Evolutionary conservation across 2,329 filamentous ascomycete genomes (phyloP), one percentile per base, ranked within the genome.

Genomic region (Colletotrichum euphorbiae): DNA sequence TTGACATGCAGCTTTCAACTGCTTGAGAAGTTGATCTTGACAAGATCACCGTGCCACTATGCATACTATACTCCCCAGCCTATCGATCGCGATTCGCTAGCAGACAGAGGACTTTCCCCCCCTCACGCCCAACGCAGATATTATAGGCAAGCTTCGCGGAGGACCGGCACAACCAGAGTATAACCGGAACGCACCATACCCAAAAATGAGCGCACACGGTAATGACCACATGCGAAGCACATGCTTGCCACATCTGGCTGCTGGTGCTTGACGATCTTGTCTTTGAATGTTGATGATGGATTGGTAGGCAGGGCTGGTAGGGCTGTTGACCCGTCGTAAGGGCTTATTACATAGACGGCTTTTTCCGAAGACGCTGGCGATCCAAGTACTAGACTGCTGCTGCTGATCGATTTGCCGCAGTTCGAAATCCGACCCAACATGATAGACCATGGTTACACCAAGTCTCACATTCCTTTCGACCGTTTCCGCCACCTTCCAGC

Each of bases 161-260:
- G 38, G 60, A 65, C 65, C 46, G 21, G 65, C 65, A 40, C n/a
- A 42, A 36, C 31, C 19, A 60, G 19, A 68, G 52, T 28, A 24
- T 52, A 52, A 21, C 38, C 42, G 45, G 40, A n/a, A 61, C 33
- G 38, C 52, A 50, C 46, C 38, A 51, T 43, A 12, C 36, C 33
- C 38, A 33, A 31, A 15, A 52, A n/a, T 28, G 36, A 40, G n/a
- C 45, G 28, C 45, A 51, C 36, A 52, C 42, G 58, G 63, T 15
- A 50, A 19, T 43, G 61, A 54, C 48, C 65, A 65, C 54, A 54
- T 65, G 46, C 40, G 36, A 55, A 65, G 38, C 65, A 68, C 61
- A 60, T 65, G 65, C 31, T 54, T 59, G 48, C 60, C 45, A 58
- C 38, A 17, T 57, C 19, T 19, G 19, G 24, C 12, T 56, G 43